Base-by-base conservation (phyloP, 495 filamentous ascomycete genomes). In the Penicillium flavigenum region DNA sequence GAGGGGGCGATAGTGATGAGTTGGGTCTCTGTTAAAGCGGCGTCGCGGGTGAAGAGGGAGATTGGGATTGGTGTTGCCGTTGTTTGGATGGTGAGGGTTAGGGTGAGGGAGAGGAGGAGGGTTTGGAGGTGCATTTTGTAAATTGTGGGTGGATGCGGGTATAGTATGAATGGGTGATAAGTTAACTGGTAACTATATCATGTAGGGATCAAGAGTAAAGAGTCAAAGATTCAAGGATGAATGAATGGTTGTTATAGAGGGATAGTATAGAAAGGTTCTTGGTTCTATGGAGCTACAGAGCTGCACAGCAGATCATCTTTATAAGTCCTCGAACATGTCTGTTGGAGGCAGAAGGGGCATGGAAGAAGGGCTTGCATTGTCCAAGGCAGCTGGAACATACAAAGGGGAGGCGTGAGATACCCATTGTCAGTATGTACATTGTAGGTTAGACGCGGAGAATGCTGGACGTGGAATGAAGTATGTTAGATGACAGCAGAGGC, bases 1-100 rank as follows among this genome's bases (percentile, higher is more conserved):
- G 53, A 67, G 0, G 84, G 83, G 26, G 79, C 75, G 68, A 89
- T 83, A 55, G 69, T 55, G 39, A 76, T 72, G 59, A 87, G 77
- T 49, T 79, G 70, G 9, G 72, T 63, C 19, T 79, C 68, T 4
- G 77, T 81, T 46, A 79, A 24, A 31, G 61, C 16, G 19, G 53
- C 34, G 10, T 47, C 22, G 38, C 27, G 42, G 39, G n/a, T 19
- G 38, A 46, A 41, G 10, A 51, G 27, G 51, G 34, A 42, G 31
- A 54, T 17, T 11, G 66, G 60, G 17, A 56, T 31, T 26, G 65
- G 54, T 19, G 46, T 36, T 41, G 66, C 52, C 2, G 64, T 22
- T 36, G 61, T 45, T 31, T 50, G 59, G n/a, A 62, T 48, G 47
- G 62, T 32, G 39, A 68, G 51, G 42, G 54, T 31, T 36, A 68